Conservation (phyloP, 108 stramenopile genomes). For the Nitzschia sp. region DNA sequence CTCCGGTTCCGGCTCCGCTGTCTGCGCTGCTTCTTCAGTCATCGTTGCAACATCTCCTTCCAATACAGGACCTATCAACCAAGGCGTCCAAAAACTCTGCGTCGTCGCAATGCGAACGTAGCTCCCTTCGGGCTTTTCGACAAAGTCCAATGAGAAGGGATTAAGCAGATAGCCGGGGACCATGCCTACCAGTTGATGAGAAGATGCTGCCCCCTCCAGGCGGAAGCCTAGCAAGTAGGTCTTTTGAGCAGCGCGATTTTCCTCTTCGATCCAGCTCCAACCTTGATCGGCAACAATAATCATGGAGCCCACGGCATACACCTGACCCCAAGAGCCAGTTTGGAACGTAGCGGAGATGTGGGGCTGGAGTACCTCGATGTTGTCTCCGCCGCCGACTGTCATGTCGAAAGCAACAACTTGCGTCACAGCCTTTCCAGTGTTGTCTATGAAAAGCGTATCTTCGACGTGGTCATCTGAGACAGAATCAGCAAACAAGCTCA, state of each 20-base stretch:
- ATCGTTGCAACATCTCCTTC: neutral
- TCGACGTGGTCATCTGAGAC: constrained; percentile 10
- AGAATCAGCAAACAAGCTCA: constrained; percentile 20
- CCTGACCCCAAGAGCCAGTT: constrained; percentile 22
- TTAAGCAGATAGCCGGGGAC: constrained; percentile 48
- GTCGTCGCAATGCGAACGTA: constrained; percentile 55
- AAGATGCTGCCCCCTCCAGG: constrained; percentile 34
- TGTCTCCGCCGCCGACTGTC: neutral
- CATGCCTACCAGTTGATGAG: constrained; percentile 29
- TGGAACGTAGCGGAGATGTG: constrained; percentile 14
- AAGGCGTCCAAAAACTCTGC: constrained; percentile 9
- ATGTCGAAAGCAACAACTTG: constrained; percentile 35
- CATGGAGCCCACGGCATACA: constrained; percentile 38
- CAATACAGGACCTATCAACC: neutral
- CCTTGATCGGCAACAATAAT: constrained; percentile 42
- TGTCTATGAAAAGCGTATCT: neutral
- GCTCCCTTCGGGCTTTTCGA: constrained; percentile 16
- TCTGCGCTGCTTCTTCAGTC: neutral
- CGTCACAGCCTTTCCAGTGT: constrained; percentile 20
- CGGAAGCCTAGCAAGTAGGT: constrained; percentile 42
- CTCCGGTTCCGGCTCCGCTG: constrained; percentile 4
- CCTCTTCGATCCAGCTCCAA: constrained; percentile 20
- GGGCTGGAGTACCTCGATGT: neutral
- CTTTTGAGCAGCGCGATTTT: constrained; percentile 5
- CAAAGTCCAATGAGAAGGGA: constrained; percentile 44